phyloP scores from a whole-genome alignment of 73 alveolate species.

The Paramecium biaurelia region DNA sequence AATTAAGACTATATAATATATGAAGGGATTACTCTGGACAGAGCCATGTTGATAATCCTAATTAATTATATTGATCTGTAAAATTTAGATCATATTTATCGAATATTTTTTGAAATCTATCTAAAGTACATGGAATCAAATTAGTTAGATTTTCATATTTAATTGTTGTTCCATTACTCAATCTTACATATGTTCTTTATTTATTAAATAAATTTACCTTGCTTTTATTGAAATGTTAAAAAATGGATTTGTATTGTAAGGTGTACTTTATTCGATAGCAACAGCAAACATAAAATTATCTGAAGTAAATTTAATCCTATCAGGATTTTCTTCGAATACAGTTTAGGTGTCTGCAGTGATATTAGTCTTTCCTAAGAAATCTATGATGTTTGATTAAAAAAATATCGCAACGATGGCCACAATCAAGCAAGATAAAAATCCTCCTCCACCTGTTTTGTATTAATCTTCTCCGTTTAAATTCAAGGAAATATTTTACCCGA shows the following conservation, averaged over 20 bases:
- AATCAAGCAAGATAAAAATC: conserved; percentile 2
- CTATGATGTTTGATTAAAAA: conserved; percentile 29
- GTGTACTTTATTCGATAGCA: not conserved
- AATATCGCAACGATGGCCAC: conserved; percentile 29
- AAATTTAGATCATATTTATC: not conserved
- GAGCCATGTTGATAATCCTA: not conserved
- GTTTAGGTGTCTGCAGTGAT: not conserved
- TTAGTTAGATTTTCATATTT: not conserved
- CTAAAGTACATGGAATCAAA: conserved; percentile 34
- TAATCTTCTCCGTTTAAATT: conserved; percentile 31
- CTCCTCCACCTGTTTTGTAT: conserved; percentile 40
- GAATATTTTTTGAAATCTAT: conserved; percentile 24
- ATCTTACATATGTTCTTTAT: not conserved
- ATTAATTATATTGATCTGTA: not conserved
- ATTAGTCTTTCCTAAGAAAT: not conserved
- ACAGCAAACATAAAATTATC: conserved; percentile 32
- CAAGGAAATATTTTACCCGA: not conserved
- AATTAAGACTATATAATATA: not conserved
- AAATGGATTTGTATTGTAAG: not conserved
- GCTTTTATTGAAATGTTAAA: not conserved
- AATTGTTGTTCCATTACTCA: not conserved
- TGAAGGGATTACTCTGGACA: conserved; percentile 33
- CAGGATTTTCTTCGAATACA: conserved; percentile 28
- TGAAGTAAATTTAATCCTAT: not conserved
- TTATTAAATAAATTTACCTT: not conserved